Evolutionary conservation across 2,329 filamentous ascomycete species (phyloP).

Genomic region (Ophiosphaerella korrae): DNA sequence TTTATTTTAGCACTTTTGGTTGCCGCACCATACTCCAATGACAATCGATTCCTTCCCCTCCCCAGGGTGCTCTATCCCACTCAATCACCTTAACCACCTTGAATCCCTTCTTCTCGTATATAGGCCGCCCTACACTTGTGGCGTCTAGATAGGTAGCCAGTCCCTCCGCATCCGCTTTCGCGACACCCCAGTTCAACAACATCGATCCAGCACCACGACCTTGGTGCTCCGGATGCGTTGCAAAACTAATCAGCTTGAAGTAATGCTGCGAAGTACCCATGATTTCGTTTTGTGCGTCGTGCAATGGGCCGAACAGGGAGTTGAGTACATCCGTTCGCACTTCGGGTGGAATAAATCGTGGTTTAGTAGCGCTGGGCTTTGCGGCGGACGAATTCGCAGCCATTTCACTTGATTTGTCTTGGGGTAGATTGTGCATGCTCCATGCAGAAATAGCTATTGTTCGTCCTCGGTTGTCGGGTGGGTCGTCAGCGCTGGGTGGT

Average conservation of each 20-base stretch:
- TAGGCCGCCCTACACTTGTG: conserved; percentile 40
- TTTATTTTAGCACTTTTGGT: neutral
- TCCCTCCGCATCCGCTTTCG: conserved; percentile 47
- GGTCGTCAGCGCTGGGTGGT: conserved; percentile 27
- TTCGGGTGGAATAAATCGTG: conserved; percentile 79
- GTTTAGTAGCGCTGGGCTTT: conserved; percentile 24
- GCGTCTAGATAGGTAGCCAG: conserved; percentile 49
- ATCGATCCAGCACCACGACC: conserved; percentile 47
- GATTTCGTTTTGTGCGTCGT: conserved; percentile 27
- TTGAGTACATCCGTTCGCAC: conserved; percentile 30
- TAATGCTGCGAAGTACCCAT: conserved; percentile 30
- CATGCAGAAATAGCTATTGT: conserved; percentile 38
- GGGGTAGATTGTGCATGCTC: conserved; percentile 26
- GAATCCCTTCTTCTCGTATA: conserved; percentile 48
- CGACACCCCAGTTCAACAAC: conserved; percentile 47
- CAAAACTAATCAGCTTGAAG: conserved; percentile 37
- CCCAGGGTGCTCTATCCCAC: conserved; percentile 36
- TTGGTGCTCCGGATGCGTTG: conserved; percentile 48
- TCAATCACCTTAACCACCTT: conserved; percentile 18
- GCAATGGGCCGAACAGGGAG: conserved; percentile 32
- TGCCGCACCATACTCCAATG: conserved; percentile 34
- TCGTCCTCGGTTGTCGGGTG: conserved; percentile 25
- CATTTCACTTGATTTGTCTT: neutral
- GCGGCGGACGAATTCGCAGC: neutral
- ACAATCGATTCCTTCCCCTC: conserved; percentile 38